phyloP scores from a whole-genome alignment of 1,139 yeast genomes.

The Wickerhamiella pararugosa region DNA sequence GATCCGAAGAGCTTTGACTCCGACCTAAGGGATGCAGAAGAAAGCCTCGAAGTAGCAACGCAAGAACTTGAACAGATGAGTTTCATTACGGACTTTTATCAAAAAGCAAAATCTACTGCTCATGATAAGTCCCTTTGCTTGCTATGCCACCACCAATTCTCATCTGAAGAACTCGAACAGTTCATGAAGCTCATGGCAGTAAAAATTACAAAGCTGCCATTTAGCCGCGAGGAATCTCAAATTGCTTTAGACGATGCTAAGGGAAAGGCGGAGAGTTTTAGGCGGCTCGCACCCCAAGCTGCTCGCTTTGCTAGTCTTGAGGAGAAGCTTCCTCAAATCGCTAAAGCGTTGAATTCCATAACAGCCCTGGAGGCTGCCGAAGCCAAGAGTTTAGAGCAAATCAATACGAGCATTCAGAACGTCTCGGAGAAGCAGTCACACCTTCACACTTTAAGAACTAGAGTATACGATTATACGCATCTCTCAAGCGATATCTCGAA shows the following conservation, averaged over 20 bases:
- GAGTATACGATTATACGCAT: no score
- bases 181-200: conserved; percentile 22
- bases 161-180: conserved; percentile 29
- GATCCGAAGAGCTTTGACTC: conserved; percentile 8
- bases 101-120: conserved; percentile 10
- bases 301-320: no score
- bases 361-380: no score
- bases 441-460: no score
- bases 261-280: conserved; percentile 1
- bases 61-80: conserved; percentile 15
- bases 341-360: no score
- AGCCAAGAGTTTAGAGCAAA: no score
- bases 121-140: conserved; percentile 10
- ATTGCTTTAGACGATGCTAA: conserved; percentile 7
- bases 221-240: conserved; percentile 13
- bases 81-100: conserved; percentile 15
- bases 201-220: conserved; percentile 10
- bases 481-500: no score
- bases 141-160: conserved; percentile 13
- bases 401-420: no score
- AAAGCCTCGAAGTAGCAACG: conserved; percentile 14
- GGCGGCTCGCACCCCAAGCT: neutral
- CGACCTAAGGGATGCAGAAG: conserved; percentile 11
- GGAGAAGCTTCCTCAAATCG: no score
- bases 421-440: no score